Percentiles rank a stretch among this genome's conserved stretches.
These are phyloP conservation scores for Perilla frutescens DNA, from an alignment of 257 asterid genomes.

Conservation along the genomic window DNA sequence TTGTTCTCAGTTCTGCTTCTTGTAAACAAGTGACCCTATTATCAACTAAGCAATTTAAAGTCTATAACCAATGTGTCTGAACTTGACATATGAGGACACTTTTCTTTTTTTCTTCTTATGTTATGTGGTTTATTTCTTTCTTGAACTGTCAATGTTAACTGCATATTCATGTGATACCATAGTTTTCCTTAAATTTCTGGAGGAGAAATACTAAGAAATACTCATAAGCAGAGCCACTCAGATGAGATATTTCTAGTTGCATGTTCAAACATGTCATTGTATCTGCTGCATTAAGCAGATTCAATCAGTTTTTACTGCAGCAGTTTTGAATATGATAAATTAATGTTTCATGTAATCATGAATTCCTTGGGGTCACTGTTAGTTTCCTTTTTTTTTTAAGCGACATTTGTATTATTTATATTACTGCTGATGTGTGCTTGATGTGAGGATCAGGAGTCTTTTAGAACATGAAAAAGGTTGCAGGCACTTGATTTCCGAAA, in stretches of 20 bases:
- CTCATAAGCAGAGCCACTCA: neutral
- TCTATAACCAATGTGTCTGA: neutral
- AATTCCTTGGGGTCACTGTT: neutral
- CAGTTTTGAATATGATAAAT: neutral
- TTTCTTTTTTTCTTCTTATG: neutral
- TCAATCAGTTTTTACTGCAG: neutral
- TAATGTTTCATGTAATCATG: neutral
- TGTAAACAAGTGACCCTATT: neutral
- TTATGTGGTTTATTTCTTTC: neutral
- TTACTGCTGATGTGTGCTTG: neutral
- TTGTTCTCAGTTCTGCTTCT: conserved; percentile 6
- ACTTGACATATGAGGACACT: neutral
- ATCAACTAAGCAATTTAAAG: neutral
- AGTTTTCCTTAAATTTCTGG: neutral
- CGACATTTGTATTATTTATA: conserved; percentile 15
- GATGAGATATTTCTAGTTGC: neutral
- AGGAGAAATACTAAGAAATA: conserved; percentile 1
- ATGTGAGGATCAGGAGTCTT: conserved; percentile 17
- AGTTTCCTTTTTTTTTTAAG: neutral
- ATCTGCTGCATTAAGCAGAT: conserved; percentile 16
- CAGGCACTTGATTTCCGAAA: conserved; percentile 32
- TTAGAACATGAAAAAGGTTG: conserved; percentile 11
- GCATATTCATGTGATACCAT: neutral
- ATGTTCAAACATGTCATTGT: conserved; percentile 23
- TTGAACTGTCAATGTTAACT: neutral